These are phyloP conservation scores for Geoglossum cookeanum DNA, from an alignment of 2,329 filamentous ascomycete species.

Conservation along the genomic window DNA sequence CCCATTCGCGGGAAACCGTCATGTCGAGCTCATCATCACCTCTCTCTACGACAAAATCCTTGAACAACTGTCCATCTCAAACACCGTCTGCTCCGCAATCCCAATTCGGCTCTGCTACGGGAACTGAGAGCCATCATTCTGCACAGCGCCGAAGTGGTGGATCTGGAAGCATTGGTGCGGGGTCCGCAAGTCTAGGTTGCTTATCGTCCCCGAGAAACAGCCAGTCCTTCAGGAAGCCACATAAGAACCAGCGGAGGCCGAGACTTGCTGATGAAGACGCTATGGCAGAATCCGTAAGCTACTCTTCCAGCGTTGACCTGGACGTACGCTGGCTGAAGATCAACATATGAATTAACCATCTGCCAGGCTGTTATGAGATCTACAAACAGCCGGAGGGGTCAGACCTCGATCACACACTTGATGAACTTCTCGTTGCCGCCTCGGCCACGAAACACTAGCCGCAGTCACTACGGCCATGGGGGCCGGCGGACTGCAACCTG, in stretches of 20 bases:
- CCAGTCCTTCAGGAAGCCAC: slow-evolving; percentile 61
- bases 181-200: slow-evolving; percentile 18
- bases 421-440: slow-evolving; percentile 78
- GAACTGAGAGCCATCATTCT: slow-evolving; percentile 7
- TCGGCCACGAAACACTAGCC: slow-evolving; percentile 42
- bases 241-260: slow-evolving; percentile 63
- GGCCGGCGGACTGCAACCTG: slow-evolving; percentile 57
- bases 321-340: neutral
- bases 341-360: slow-evolving; percentile 6
- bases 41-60: neutral
- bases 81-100: neutral
- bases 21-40: slow-evolving; percentile 1
- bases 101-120: neutral
- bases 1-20: neutral
- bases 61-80: slow-evolving; percentile 2
- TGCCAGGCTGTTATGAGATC: slow-evolving; percentile 41
- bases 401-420: slow-evolving; percentile 91
- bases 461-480: slow-evolving; percentile 31
- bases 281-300: slow-evolving; percentile 56
- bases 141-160: slow-evolving; percentile 24
- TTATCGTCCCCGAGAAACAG: slow-evolving; percentile 45
- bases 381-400: slow-evolving; percentile 58
- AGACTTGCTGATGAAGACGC: slow-evolving; percentile 64
- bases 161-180: slow-evolving; percentile 20
- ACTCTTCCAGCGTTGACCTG: neutral